These are phyloP conservation scores for Closterium sp. DNA, from an alignment of 139 green algal genomes.

Conservation along the genomic window DNA sequence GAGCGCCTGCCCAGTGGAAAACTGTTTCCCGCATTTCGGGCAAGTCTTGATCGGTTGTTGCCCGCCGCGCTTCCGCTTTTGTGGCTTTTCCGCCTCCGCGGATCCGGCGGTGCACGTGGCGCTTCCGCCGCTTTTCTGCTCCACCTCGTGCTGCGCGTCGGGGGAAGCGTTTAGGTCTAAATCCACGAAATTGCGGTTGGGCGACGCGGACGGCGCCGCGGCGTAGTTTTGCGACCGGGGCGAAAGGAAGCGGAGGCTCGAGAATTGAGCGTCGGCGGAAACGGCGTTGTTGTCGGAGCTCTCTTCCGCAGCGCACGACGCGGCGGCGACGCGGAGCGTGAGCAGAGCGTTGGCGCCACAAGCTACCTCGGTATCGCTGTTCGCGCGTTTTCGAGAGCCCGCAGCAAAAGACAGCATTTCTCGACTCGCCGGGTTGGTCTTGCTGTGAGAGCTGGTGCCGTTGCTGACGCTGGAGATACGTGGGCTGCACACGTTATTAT, in stretches of 20 bases:
- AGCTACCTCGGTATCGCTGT: not conserved
- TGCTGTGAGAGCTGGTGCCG: not conserved
- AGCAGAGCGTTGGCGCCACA: not conserved
- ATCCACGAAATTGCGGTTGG: not conserved
- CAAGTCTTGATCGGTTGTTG: not conserved
- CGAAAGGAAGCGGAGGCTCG: no score
- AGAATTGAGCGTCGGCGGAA: not conserved
- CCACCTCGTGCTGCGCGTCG: not conserved
- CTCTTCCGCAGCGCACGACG: not conserved
- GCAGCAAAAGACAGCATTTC: not conserved
- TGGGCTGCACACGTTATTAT: not conserved
- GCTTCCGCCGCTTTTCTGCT: not conserved
- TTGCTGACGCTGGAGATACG: not conserved
- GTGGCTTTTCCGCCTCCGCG: not conserved
- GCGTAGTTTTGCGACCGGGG: not conserved
- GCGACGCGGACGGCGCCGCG: not conserved
- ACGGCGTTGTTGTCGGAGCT: not conserved
- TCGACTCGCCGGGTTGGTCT: not conserved
- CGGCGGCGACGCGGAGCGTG: not conserved
- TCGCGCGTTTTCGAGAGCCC: not conserved
- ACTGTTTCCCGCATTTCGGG: not conserved
- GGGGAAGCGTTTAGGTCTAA: not conserved
- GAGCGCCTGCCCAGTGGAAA: not conserved
- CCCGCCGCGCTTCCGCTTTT: not conserved
- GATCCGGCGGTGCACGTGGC: not conserved